phyloP scores from a whole-genome alignment of 257 asterid genomes.

The Ophiorrhiza pumila region DNA sequence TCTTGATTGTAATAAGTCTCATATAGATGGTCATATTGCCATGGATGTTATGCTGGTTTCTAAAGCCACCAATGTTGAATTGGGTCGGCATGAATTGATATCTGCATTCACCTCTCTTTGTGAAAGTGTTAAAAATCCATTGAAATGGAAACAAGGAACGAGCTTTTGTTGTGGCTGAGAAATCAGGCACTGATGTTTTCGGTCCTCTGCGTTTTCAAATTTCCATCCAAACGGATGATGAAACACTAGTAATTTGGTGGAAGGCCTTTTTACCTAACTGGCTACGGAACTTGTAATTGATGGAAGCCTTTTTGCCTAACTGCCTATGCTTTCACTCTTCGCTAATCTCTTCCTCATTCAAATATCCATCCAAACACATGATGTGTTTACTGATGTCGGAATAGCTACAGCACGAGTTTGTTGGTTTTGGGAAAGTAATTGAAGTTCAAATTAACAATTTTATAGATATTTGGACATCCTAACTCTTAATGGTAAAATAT shows the following conservation, averaged over 20 bases:
- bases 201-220: too few species aligned
- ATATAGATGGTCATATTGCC: not conserved
- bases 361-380: not conserved
- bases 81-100: not conserved
- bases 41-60: conserved; percentile 1
- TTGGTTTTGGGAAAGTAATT: conserved; percentile 6
- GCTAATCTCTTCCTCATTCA: not conserved
- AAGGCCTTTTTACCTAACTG: too few species aligned
- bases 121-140: too few species aligned
- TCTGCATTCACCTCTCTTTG: not conserved
- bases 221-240: too few species aligned
- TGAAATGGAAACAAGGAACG: too few species aligned
- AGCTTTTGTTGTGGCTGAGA: too few species aligned
- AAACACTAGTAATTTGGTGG: too few species aligned
- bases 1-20: conserved; percentile 20
- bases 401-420: not conserved
- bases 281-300: too few species aligned
- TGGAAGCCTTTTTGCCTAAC: too few species aligned
- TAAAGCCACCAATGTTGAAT: not conserved
- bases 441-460: not conserved
- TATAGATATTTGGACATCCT: not conserved
- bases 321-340: not conserved
- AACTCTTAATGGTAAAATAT: not conserved
- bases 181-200: too few species aligned
- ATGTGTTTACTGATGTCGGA: conserved; percentile 5